Evolutionary conservation across 2,329 filamentous ascomycete genomes (phyloP), one percentile per base, ranked within the genome.

Genomic region (Chalaropsis thielavioides): DNA sequence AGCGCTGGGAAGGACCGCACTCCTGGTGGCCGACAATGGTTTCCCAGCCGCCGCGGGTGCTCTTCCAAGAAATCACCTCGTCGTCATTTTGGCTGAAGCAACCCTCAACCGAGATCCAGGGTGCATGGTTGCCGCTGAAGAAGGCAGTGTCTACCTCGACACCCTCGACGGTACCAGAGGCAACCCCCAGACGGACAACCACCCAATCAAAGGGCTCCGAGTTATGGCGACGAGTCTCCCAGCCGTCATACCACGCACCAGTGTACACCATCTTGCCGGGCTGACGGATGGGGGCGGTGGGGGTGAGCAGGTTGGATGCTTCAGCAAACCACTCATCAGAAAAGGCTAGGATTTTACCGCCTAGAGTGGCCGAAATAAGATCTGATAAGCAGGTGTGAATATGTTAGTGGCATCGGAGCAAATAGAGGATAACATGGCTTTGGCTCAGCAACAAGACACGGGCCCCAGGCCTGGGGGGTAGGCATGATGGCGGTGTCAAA

Each of bases 91-190:
- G 77, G 69, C 78, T 82, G 75, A 90, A 90, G 73, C 84, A 84
- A 58, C 87, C 89, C 73, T 92, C 85, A 19, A 94, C 86, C 0
- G 85, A 89, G 71, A 92, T 83, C 69, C 85, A 86, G 0, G 89
- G 89, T 6, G 89, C 89, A 72, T 92, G 86, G 76, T 92, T 92
- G 67, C 89, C 89, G 67, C 82, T 85, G 79, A 92, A 94, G 77
- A 86, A 89, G 61, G 87, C 84, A 2, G 89, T 92, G 75, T 92
- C 88, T 68, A 92, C 80, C 75, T 92, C 89, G 60, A 92, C 78
- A 17, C 89, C 89, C 67, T 83, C 80, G 35, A 92, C 82, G 17
- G 80, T 86, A 59, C 88, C 89, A 1, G 85, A 89, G 10, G 87
- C 82, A 44, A 88, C 85, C 60, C 85, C 85, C 5, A 88, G 78